Evolutionary conservation across 1,284 basidiomycete species (phyloP).

Genomic region (Microbotryum silenes-acaulis): DNA sequence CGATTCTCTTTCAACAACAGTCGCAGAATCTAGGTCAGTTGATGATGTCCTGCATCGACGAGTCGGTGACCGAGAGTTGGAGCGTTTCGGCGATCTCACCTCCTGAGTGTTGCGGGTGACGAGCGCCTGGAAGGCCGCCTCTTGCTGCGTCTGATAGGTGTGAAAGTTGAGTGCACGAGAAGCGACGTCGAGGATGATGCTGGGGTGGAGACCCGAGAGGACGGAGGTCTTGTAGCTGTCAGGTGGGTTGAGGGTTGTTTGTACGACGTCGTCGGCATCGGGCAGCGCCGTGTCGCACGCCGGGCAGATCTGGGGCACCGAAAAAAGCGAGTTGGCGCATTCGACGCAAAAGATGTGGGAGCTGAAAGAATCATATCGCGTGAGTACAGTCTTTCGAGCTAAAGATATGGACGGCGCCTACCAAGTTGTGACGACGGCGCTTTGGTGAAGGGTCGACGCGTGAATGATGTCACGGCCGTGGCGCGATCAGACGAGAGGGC

Average conservation of each 20-base stretch:
- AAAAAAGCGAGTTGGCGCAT: slow-evolving; percentile 74
- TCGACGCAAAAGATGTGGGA: slow-evolving; percentile 50
- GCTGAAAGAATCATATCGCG: not conserved
- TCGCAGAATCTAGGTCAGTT: too few species aligned
- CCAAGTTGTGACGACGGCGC: slow-evolving; percentile 30
- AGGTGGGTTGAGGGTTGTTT: slow-evolving; percentile 10
- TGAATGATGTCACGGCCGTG: too few species aligned
- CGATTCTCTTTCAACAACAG: slow-evolving; percentile 8
- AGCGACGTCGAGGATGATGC: slow-evolving; percentile 47
- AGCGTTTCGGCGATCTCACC: not conserved
- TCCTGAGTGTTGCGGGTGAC: slow-evolving; percentile 23
- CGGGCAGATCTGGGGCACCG: slow-evolving; percentile 62
- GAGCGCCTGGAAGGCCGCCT: slow-evolving; percentile 17
- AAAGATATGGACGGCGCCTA: not conserved
- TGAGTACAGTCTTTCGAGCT: not conserved
- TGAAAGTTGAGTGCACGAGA: slow-evolving; percentile 26
- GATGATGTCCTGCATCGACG: too few species aligned
- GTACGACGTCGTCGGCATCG: slow-evolving; percentile 72
- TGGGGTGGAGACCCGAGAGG: slow-evolving; percentile 58
- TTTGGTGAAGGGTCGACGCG: not conserved
- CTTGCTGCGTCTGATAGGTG: slow-evolving; percentile 25
- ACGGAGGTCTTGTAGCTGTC: slow-evolving; percentile 24
- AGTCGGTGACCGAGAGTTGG: not conserved
- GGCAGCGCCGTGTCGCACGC: slow-evolving; percentile 69
- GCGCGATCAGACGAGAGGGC: too few species aligned